Base-by-base conservation (phyloP, 2,329 filamentous ascomycete genomes). In the Pyricularia grisea region DNA sequence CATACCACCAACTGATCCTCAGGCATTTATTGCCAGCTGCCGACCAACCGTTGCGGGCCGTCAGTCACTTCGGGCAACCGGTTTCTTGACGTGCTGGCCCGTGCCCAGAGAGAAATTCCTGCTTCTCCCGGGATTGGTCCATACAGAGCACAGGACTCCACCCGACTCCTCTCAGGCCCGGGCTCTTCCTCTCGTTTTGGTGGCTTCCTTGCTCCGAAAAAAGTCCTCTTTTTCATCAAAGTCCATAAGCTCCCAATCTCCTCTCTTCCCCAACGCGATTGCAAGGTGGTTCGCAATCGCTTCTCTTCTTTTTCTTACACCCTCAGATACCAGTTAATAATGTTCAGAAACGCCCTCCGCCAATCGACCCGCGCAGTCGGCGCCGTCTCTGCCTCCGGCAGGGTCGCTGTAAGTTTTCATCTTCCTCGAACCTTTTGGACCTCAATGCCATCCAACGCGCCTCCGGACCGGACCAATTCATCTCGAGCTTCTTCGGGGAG, bases 341-440 rank as follows among this genome's bases (percentile, higher is more conserved):
- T 98, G 94, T 97, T 97, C 89, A 93, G 94, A 86, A 97, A 92
- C 90, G 94, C 94, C 87, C 88, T 98, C 85, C 90, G 94, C 87
- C 93, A 97, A 88, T 96, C 93, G 83, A 91, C 91, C 87, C 93
- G 94, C 87, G 91, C 92, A 84, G 92, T 94, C 85, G 92, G 92
- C 86, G 93, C 92, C 85, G 89, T 96, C 86, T 92, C 93, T 90
- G 92, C 92, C 80, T 88, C 91, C 79, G 89, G 92, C 88, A 92
- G 93, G 88, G 89, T 96, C 85, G 91, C 90, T 85, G 95, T 98
- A 94, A 91, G 94, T 96, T 63, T 23, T 79, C 79, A 79, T 77
- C 78, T 78, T 77, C 76, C 78, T 76, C 73, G 73, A 72, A 74
- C 73, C 78, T 50, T 27, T 74, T 74, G 77, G 77, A 76, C 77